Base-by-base conservation (phyloP, 192 early-diverging fungal species). In the Helicostylum pulchrum region DNA sequence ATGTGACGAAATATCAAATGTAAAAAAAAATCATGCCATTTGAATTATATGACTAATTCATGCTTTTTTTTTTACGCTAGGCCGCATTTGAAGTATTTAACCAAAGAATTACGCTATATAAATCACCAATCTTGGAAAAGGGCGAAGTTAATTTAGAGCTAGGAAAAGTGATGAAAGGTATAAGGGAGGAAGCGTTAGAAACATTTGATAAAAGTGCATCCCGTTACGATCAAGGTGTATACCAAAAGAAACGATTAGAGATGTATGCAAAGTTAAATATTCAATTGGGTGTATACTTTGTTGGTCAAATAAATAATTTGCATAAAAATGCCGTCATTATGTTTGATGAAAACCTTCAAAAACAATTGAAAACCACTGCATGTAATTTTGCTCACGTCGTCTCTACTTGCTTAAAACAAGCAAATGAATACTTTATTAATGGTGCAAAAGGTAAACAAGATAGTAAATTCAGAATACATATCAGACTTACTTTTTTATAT, bases 1-100 rank as follows among this genome's bases (percentile, higher is more conserved):
- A 51, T 99, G 97, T 73, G 97, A 99, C 57, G 97, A 99, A 75
- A 98, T 99, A 72, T 85, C 91, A 30, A 84, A 75, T 8, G 82
- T 80, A 72, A 64, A 59, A 30, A 23, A 8, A 8, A 52, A 17
- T 26, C 10, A 20, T 43, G 26, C 26, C 26, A 26, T 26, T 26
- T 26, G 26, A 26, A 26, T 26, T 26, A 26, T 26, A 0, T 4
- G 9, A 0, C 8, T 57, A 30, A 57, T 47, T 17, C 15, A 48
- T 14, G 19, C 42, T 5, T 49, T 10, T 7, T 1, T 15, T 7
- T 47, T 48, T 26, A 39, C 36, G 5, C 31, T 54, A 85, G 73
- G 75, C 79, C 0, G 91, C 87, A 0, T 87, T 92, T 74, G 85
- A 80, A 11, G 72, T 71, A 7, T 97, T 98, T 70, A 64, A 70